Evolutionary conservation across 352 stramenopile species (phyloP).

Genomic region (Phytopythium chamaehyphon): DNA sequence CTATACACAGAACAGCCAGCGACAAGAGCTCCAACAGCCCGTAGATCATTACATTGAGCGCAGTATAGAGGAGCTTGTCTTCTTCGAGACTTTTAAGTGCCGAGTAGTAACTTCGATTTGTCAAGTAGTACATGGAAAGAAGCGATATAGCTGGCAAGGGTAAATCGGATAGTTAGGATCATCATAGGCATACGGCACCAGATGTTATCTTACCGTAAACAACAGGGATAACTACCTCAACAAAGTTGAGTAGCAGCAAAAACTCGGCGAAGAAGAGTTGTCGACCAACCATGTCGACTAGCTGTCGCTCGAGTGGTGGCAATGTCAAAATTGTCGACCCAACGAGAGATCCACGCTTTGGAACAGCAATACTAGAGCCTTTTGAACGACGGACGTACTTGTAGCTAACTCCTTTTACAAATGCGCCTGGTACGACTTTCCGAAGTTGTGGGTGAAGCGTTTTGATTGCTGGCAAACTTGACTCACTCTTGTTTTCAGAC

Average conservation of each 20-base stretch:
- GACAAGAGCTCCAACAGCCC: conserved; percentile 15
- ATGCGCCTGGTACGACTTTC: too few species aligned
- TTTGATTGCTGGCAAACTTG: too few species aligned
- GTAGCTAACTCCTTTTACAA: too few species aligned
- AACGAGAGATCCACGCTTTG: background rate
- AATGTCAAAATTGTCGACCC: background rate
- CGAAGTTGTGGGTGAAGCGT: too few species aligned
- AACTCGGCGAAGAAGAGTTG: conserved; percentile 45
- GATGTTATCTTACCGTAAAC: conserved; percentile 26
- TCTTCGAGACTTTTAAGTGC: background rate
- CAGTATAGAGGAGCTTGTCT: conserved; percentile 6
- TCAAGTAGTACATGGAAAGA: background rate
- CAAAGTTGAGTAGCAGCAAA: conserved; percentile 35
- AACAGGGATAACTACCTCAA: conserved; percentile 33
- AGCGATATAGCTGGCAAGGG: background rate
- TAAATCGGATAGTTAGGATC: background rate
- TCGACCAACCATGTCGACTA: conserved; percentile 10
- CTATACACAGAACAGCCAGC: conserved; percentile 5
- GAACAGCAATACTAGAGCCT: too few species aligned
- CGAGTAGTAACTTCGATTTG: conserved; percentile 1
- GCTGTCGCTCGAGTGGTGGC: conserved; percentile 10
- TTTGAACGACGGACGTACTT: too few species aligned
- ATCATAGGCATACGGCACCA: background rate
- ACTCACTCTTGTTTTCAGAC: too few species aligned
- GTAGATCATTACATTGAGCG: conserved; percentile 15